These are phyloP conservation scores for Aspergillus haitiensis DNA, from an alignment of 495 filamentous ascomycete species.

Conservation along the genomic window DNA sequence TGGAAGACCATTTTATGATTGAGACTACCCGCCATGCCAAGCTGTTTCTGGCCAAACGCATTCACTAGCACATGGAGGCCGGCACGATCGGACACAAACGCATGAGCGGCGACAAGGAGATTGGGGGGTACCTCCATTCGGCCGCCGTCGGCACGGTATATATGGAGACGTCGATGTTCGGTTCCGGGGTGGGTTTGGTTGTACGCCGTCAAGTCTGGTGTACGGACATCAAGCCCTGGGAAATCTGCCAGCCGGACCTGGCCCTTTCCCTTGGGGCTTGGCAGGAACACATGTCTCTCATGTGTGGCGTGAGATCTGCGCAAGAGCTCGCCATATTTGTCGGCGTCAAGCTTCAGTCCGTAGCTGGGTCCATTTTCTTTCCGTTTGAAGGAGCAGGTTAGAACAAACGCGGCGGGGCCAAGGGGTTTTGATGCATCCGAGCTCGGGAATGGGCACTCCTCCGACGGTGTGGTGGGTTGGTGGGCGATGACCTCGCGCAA, in stretches of 20 bases:
- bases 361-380: not conserved
- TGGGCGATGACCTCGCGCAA: constrained; percentile 8
- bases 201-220: constrained; percentile 8
- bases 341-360: not conserved
- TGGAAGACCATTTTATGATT: constrained; percentile 15
- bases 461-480: constrained; percentile 9
- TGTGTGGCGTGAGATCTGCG: not conserved
- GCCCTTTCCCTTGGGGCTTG: not conserved
- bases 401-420: constrained; percentile 5
- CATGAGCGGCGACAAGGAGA: constrained; percentile 2
- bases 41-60: constrained; percentile 3
- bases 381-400: constrained; percentile 11
- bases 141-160: not conserved
- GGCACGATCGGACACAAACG: constrained; percentile 5
- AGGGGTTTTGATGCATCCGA: not conserved
- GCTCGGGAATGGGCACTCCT: constrained; percentile 9
- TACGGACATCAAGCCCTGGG: constrained; percentile 6
- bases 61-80: constrained; percentile 2
- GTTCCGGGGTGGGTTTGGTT: not conserved
- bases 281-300: not conserved
- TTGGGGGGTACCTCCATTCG: not conserved
- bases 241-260: constrained; percentile 1
- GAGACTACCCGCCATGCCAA: constrained; percentile 7
- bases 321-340: constrained; percentile 11
- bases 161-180: not conserved